Conservation (phyloP, 371 early-diverging fungal genomes). For the Actinomucor elegans region DNA sequence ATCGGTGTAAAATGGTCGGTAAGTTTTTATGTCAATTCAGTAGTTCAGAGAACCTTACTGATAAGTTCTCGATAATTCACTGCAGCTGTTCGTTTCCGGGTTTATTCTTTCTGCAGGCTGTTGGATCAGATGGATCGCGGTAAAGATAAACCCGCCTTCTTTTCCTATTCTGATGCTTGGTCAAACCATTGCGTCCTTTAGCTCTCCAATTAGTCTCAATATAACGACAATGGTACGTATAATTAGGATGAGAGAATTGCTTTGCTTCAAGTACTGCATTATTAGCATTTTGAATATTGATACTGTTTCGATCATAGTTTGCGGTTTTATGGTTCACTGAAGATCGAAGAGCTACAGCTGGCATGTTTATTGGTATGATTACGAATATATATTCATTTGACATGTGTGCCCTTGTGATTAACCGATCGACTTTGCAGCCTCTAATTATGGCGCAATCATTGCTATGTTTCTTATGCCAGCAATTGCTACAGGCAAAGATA, state of each 20-base stretch:
- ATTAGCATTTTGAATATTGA: too few species aligned
- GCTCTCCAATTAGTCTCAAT: conserved; percentile 64
- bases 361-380: conserved; percentile 39
- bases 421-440: too few species aligned
- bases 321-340: conserved; percentile 63
- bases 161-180: conserved; percentile 57
- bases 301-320: too few species aligned
- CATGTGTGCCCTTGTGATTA: too few species aligned
- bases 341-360: conserved; percentile 55
- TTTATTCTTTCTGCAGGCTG: conserved; percentile 50
- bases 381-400: neutral
- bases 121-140: conserved; percentile 59
- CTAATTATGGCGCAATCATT: conserved; percentile 49
- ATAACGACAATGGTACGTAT: conserved; percentile 49
- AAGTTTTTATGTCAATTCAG: too few species aligned
- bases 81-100: conserved; percentile 40
- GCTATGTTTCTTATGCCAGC: conserved; percentile 52
- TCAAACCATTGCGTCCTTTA: conserved; percentile 59
- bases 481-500: conserved; percentile 46
- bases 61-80: too few species aligned
- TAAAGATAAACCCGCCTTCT: conserved; percentile 36
- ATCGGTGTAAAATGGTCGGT: conserved; percentile 48
- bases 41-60: too few species aligned
- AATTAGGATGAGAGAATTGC: neutral
- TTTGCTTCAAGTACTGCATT: neutral